Conservation (phyloP, 1,284 basidiomycete genomes). For the Filobasidium uniguttulatum region DNA sequence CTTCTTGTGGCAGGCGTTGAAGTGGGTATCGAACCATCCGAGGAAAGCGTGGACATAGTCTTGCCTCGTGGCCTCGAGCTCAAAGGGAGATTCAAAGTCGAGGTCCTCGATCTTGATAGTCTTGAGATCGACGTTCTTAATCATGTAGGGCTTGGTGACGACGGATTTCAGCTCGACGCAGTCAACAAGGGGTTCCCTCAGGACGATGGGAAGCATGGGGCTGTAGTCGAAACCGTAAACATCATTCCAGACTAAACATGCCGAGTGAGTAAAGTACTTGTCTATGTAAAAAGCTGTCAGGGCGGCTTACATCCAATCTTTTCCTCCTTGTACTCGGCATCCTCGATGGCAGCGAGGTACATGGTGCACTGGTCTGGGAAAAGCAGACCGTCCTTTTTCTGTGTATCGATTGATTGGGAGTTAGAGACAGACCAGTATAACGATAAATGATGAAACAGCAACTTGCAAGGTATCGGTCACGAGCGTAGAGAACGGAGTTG, state of each 20-base stretch:
- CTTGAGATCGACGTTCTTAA: constrained; percentile 62
- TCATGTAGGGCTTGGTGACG: constrained; percentile 56
- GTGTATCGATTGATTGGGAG: not conserved
- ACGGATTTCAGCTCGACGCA: constrained; percentile 90
- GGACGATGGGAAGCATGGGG: constrained; percentile 97
- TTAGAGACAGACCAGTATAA: not conserved
- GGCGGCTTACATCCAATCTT: constrained; percentile 83
- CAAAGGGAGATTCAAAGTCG: constrained; percentile 68
- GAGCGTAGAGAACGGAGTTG: constrained; percentile 89
- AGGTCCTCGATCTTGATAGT: constrained; percentile 94
- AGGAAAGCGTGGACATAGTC: constrained; percentile 99
- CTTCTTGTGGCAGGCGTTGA: constrained; percentile 92
- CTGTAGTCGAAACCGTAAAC: constrained; percentile 99
- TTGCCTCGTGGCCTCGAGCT: constrained; percentile 68
- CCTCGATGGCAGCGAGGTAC: constrained; percentile 94
- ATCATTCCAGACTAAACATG: constrained; percentile 81
- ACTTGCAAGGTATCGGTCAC: constrained; percentile 77
- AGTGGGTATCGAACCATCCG: constrained; percentile 97
- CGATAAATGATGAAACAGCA: too few relatives aligned
- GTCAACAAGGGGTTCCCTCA: constrained; percentile 92
- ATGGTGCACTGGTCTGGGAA: constrained; percentile 93
- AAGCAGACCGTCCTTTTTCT: constrained; percentile 71
- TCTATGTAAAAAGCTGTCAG: not conserved
- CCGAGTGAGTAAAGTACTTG: not conserved
- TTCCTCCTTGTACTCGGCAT: constrained; percentile 99